These are phyloP conservation scores for Blastosporella zonata DNA, from an alignment of 1,284 basidiomycete genomes.

Conservation along the genomic window DNA sequence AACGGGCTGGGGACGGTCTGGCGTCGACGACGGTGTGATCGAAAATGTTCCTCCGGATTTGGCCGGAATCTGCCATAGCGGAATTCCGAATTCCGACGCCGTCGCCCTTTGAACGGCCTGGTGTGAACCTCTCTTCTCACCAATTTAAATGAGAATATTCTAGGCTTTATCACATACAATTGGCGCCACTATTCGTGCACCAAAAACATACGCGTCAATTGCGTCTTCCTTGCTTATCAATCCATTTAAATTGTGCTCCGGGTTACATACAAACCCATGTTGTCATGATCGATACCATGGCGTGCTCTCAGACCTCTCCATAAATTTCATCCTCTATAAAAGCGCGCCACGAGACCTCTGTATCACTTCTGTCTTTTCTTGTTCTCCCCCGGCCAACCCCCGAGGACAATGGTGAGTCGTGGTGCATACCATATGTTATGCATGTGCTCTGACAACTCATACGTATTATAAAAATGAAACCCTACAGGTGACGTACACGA, in stretches of 20 bases:
- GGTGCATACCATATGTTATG: no score
- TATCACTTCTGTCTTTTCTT: no score
- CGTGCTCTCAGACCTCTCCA: not conserved
- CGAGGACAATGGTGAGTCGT: no score
- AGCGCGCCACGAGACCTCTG: not conserved
- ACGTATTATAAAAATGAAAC: no score
- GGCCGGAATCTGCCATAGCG: constrained; percentile 9
- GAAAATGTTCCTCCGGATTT: constrained; percentile 20
- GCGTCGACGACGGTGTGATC: constrained; percentile 11
- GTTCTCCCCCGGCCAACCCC: no score
- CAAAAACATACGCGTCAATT: not conserved
- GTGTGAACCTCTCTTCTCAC: no score
- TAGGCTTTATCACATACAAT: not conserved
- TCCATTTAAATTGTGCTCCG: not conserved
- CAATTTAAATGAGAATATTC: no score
- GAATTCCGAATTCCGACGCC: constrained; percentile 12
- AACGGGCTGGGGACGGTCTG: constrained; percentile 4
- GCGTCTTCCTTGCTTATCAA: not conserved
- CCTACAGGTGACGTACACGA: no score
- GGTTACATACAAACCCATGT: not conserved
- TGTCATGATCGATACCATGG: constrained; percentile 6
- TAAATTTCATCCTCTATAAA: not conserved
- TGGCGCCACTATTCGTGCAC: not conserved
- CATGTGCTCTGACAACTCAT: no score
- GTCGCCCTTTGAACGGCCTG: not conserved